phyloP scores from a whole-genome alignment of 345 rosid species.

The Heritiera littoralis region DNA sequence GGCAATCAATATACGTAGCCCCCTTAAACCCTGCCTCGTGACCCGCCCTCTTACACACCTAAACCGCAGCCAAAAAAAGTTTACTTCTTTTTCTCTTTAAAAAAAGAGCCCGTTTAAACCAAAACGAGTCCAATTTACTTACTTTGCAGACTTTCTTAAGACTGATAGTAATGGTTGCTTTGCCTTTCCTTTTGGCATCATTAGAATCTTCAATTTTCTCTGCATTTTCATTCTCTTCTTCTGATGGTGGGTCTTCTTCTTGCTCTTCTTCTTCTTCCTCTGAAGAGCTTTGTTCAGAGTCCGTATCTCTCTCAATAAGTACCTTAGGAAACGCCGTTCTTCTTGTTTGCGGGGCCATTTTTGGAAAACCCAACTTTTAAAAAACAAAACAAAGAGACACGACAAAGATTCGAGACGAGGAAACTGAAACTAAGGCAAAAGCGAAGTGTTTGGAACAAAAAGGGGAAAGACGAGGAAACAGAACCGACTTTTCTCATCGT shows the following conservation, averaged over 20 bases:
- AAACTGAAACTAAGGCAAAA: not conserved
- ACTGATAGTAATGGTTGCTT: constrained; percentile 75
- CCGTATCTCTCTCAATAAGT: constrained; percentile 67
- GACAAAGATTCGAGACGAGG: constrained; percentile 17
- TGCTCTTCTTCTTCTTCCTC: constrained; percentile 45
- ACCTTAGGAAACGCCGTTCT: constrained; percentile 59
- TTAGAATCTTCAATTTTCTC: constrained; percentile 22
- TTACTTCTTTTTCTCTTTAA: not conserved
- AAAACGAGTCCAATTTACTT: constrained; percentile 5
- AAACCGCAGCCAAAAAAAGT: constrained; percentile 20
- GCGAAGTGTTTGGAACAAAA: not conserved
- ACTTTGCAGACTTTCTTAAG: constrained; percentile 98
- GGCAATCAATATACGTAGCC: constrained; percentile 90
- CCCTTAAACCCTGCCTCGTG: constrained; percentile 98
- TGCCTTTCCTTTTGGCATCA: constrained; percentile 55
- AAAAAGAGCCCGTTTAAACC: not conserved
- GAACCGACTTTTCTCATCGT: constrained; percentile 16
- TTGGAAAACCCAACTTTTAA: not conserved
- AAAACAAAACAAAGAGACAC: constrained; percentile 17
- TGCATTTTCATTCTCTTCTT: constrained; percentile 36
- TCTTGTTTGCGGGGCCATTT: constrained; percentile 60
- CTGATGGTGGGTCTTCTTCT: constrained; percentile 31
- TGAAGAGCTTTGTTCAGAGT: constrained; percentile 72
- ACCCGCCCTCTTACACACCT: constrained; percentile 89
- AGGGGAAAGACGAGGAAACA: not conserved